phyloP scores from a whole-genome alignment of 2,329 filamentous ascomycete species.

The Aureobasidium subglaciale region DNA sequence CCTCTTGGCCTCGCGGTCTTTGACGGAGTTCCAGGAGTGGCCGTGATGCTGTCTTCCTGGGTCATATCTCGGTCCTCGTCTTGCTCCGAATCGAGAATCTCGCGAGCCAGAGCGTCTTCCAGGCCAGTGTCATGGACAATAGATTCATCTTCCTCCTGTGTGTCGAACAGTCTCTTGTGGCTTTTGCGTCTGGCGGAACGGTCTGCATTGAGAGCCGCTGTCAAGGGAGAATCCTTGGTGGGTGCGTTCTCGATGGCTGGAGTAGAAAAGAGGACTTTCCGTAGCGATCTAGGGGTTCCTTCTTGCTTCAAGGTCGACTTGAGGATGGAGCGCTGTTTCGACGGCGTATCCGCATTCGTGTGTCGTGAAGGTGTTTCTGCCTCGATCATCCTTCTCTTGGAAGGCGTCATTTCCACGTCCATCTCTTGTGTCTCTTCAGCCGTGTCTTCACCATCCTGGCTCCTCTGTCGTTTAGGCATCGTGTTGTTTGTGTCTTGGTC shows the following conservation, averaged over 20 bases:
- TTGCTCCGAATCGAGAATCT: conserved; percentile 59
- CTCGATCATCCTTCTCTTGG: conserved; percentile 2
- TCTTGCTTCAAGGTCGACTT: conserved; percentile 24
- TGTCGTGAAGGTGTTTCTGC: conserved; percentile 10
- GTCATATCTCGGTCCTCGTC: conserved; percentile 36
- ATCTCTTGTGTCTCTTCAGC: background rate
- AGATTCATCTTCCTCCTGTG: conserved; percentile 60
- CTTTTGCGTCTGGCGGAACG: conserved; percentile 83
- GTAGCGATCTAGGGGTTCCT: conserved; percentile 37
- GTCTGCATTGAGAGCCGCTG: conserved; percentile 64
- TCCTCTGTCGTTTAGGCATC: conserved; percentile 16
- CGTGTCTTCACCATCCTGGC: background rate
- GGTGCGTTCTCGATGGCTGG: conserved; percentile 39
- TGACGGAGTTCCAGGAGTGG: conserved; percentile 36
- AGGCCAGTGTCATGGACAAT: conserved; percentile 46
- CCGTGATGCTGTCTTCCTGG: conserved; percentile 35
- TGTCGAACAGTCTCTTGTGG: conserved; percentile 66
- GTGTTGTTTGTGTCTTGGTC: background rate
- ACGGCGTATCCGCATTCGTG: conserved; percentile 14
- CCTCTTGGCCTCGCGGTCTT: conserved; percentile 38
- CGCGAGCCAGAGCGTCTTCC: conserved; percentile 59
- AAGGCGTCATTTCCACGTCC: background rate
- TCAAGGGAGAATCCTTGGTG: conserved; percentile 39
- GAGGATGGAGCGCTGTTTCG: conserved; percentile 28
- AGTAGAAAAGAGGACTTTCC: conserved; percentile 42